Base-by-base conservation (phyloP, 1,284 basidiomycete species). In the Ceratorhiza oryzae-sativae region DNA sequence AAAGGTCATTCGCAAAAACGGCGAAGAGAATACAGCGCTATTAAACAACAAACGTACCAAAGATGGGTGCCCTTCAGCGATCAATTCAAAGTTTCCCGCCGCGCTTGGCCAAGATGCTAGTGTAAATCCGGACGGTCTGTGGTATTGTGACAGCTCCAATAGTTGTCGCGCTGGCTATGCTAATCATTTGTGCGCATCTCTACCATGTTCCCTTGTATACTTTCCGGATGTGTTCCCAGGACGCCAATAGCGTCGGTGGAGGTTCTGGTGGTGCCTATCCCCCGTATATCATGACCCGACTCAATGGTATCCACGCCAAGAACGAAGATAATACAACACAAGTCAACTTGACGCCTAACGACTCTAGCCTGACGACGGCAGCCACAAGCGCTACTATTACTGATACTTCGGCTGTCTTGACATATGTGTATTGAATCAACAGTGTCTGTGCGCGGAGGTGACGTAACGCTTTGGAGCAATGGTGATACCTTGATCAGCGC, bases 21-120 rank as follows among this genome's bases (percentile, higher is more conserved):
- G 90, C 13, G 86, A 88, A 0, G 89, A 90, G 0, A 90, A 90
- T 53, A 89, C 88, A 0, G 89, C 95, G 5, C 82, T 97, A 27
- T 83, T 96, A 72, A 96, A 96, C 86, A 96, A 97, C 79, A 81
- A 81, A 25, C 82, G 84, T 34, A 80, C 32, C 8, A 49, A 20
- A 15, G 81, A 84, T 32, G 80, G 81, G 1, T 85, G 87, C 1
- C 56, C 74, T 13, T 75, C 75, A 1, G 41, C 75, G 30, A 65
- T 68, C 8, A 75, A 75, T 41, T 60, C 75, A 18, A 42, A 71
- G n/a, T 71, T 63, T 10, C 25, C 75, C 8, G 75, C 73, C 10
- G 36, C 75, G 30, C 71, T 75, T 60, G 75, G 75, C 12, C 48
- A 45, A 23, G 70, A 62, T 45, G 56, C 70, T 5, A 48, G 56